Evolutionary conservation across 805 yeast species (phyloP), one percentile per base, ranked within the genome.

Genomic region (Hanseniaspora pseudoguilliermondii): DNA sequence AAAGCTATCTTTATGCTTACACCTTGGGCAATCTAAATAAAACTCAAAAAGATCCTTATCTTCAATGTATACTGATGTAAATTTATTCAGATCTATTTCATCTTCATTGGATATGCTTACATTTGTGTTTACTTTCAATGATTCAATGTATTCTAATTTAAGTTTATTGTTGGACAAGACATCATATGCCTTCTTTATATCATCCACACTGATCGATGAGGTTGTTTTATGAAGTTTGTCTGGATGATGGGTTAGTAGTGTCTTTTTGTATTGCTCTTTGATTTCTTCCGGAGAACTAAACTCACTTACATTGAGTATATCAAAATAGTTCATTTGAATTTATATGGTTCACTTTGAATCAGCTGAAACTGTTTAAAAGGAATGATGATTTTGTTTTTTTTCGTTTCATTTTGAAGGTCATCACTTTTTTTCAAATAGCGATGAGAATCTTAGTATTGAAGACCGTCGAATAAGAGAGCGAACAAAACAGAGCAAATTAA

Each of bases 161-260:
- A 58, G 42, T 3, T 54, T 61, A 0, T 70, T 63, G 60, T 80
- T 75, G 0, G 73, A 65, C 8, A 89, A 68, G 0, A 75, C 71
- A n/a, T 68, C 63, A 62, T 85, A 89, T 0, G 97, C 96, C 23
- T 66, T 69, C 60, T 83, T 77, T 34, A 89, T 73, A 25, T 69
- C 68, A 57, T 77, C 71, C 9, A 81, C 68, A 5, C 70, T 36
- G 10, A 49, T 44, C 5, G 48, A 11, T 5, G 20, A 57, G 35
- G 3, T 58, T 46, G 21, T 55, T 54, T 21, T 57, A 42, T 1
- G 59, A 47, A 34, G 41, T 40, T 89, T 90, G 65, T 91, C 97
- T 1, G 97, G 97, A 66, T 91, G 97, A 2, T 77, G 66, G 3
- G 66, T 63, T 1, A 91, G 71, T 7, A 91, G 73, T 16, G 76